Percentiles rank a stretch among this genome's conserved stretches.
Evolutionary conservation across 805 yeast species (phyloP).

Genomic region (Starmerella geochares): DNA sequence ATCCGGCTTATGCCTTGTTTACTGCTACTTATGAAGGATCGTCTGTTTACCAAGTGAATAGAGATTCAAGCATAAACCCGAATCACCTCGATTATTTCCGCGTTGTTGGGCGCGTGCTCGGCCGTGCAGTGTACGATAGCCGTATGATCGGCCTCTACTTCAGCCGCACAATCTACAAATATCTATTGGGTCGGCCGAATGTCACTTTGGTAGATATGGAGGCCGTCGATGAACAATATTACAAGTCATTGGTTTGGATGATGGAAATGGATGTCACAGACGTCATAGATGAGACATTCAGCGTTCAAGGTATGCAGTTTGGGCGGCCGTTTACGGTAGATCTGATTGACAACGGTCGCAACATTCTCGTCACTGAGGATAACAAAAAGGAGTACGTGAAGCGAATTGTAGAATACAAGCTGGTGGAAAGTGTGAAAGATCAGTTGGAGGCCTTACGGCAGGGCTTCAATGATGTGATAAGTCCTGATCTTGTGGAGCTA

Average conservation of each 20-base stretch:
- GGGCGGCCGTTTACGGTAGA: slow-evolving; percentile 3
- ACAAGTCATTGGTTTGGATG: slow-evolving; percentile 91
- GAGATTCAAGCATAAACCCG: slow-evolving; percentile 64
- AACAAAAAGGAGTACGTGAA: slow-evolving; percentile 85
- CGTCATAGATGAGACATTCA: slow-evolving; percentile 85
- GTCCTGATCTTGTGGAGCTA: slow-evolving; percentile 68
- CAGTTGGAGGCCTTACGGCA: slow-evolving; percentile 72
- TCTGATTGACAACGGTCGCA: slow-evolving; percentile 44
- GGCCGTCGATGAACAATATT: slow-evolving; percentile 81
- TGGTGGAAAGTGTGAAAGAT: slow-evolving; percentile 71
- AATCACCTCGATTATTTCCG: slow-evolving; percentile 88
- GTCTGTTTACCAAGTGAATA: slow-evolving; percentile 89
- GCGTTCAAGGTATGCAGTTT: slow-evolving; percentile 85
- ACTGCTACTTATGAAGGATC: slow-evolving; percentile 84
- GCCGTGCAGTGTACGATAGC: slow-evolving; percentile 83
- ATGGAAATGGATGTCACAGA: slow-evolving; percentile 93
- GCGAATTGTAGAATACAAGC: slow-evolving; percentile 73
- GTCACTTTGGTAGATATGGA: slow-evolving; percentile 91
- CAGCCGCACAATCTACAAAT: slow-evolving; percentile 87
- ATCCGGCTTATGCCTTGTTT: slow-evolving; percentile 87
- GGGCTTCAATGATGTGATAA: slow-evolving; percentile 86
- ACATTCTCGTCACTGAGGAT: slow-evolving; percentile 77
- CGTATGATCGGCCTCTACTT: slow-evolving; percentile 87
- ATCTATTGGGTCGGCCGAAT: slow-evolving; percentile 55
- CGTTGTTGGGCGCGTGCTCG: slow-evolving; percentile 87